phyloP scores from a whole-genome alignment of 2,329 filamentous ascomycete species.

The Aulographum hederae region DNA sequence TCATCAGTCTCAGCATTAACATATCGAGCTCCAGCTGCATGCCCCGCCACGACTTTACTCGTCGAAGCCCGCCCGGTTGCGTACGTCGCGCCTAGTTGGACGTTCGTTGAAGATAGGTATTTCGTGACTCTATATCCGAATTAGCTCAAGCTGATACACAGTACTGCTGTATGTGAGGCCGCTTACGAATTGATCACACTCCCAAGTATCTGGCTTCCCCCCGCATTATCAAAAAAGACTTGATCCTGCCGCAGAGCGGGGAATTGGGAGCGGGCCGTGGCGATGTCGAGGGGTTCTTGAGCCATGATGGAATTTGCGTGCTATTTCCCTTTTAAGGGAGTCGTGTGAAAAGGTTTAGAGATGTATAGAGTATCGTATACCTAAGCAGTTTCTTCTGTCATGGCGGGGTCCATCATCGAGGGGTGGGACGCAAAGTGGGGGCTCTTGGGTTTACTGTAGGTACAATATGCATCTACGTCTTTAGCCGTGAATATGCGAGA shows the following conservation, averaged over 20 bases:
- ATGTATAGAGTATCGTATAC: no score
- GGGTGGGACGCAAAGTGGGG: no score
- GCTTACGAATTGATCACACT: slow-evolving; percentile 47
- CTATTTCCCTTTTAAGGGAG: no score
- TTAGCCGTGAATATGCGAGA: no score
- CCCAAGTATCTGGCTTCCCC: slow-evolving; percentile 52
- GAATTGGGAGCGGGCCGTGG: slow-evolving; percentile 40
- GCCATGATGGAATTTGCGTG: no score
- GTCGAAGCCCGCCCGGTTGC: slow-evolving; percentile 40
- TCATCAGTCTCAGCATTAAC: slow-evolving; percentile 50
- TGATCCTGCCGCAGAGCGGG: slow-evolving; percentile 49
- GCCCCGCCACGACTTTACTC: slow-evolving; percentile 38
- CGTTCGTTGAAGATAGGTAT: slow-evolving; percentile 51
- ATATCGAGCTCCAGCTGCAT: slow-evolving; percentile 47
- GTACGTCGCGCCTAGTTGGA: slow-evolving; percentile 60
- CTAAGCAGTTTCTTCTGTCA: no score
- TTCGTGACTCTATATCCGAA: slow-evolving; percentile 31
- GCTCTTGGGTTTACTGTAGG: no score
- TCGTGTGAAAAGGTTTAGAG: no score
- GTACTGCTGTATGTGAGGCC: neutral
- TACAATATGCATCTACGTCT: no score
- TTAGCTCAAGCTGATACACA: slow-evolving; percentile 1
- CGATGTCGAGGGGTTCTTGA: slow-evolving; percentile 37
- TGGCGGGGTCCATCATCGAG: no score
- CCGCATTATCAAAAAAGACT: slow-evolving; percentile 62